phyloP scores from a whole-genome alignment of 768 basidiomycete species.

The Termitomyces sp. region DNA sequence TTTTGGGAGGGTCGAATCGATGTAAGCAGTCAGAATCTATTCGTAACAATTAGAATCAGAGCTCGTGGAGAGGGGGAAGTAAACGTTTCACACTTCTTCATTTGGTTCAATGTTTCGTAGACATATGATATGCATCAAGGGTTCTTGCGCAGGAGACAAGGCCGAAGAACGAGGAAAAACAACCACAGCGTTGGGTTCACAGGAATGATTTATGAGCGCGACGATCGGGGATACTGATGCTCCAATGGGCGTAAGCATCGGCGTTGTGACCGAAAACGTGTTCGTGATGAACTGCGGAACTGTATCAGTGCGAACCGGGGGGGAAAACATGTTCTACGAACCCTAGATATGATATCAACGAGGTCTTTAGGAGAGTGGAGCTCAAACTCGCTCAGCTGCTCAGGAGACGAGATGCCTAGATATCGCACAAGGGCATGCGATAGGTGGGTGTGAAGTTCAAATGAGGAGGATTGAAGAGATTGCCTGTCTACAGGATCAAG shows the following conservation, averaged over 20 bases:
- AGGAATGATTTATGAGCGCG: slow-evolving; percentile 87
- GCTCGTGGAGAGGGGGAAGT: neutral
- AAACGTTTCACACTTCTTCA: slow-evolving; percentile 55
- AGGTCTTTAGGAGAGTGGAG: slow-evolving; percentile 56
- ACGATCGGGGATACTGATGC: slow-evolving; percentile 75
- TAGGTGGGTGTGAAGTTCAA: slow-evolving; percentile 61
- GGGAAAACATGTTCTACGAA: slow-evolving; percentile 25
- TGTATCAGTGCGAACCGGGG: neutral
- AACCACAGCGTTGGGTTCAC: slow-evolving; percentile 84
- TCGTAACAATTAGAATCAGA: slow-evolving; percentile 22
- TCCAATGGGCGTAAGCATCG: slow-evolving; percentile 76
- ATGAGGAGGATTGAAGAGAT: slow-evolving; percentile 40
- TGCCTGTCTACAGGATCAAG: slow-evolving; percentile 43
- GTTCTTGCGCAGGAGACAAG: slow-evolving; percentile 36
- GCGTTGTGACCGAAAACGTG: slow-evolving; percentile 80
- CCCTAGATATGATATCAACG: slow-evolving; percentile 68
- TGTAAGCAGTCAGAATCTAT: slow-evolving; percentile 72
- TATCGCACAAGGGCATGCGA: slow-evolving; percentile 74
- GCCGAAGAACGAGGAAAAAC: slow-evolving; percentile 69
- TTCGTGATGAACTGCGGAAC: slow-evolving; percentile 80
- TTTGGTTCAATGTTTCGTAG: slow-evolving; percentile 55
- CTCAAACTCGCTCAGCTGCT: slow-evolving; percentile 54
- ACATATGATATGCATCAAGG: slow-evolving; percentile 68
- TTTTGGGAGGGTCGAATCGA: slow-evolving; percentile 76
- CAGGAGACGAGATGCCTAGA: slow-evolving; percentile 52